Percentiles rank a stretch among this genome's conserved stretches.
phyloP scores from a whole-genome alignment of 768 basidiomycete genomes.

The Astraeus odoratus region DNA sequence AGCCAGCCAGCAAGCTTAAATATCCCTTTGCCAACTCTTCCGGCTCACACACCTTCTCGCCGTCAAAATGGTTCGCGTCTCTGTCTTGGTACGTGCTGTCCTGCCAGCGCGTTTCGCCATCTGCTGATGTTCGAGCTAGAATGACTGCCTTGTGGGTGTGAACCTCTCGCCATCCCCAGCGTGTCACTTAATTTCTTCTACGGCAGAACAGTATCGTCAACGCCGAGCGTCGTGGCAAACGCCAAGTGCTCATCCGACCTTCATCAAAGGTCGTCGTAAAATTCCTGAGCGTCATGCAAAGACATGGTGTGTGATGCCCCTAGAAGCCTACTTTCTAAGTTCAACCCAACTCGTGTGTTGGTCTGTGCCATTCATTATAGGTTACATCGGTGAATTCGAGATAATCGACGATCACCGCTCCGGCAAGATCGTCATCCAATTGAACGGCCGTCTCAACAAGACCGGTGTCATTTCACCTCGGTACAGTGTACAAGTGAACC shows the following conservation, averaged over 20 bases:
- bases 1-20: too few relatives aligned
- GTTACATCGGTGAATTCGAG: conserved; percentile 98
- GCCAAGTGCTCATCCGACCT: conserved; percentile 96
- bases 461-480: conserved; percentile 99
- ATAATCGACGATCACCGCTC: conserved; percentile 98
- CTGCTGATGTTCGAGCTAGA: conserved; percentile 17
- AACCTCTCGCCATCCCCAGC: not conserved
- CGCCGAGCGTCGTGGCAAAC: conserved; percentile 98
- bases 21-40: too few relatives aligned
- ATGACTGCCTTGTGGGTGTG: conserved; percentile 52
- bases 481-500: conserved; percentile 89
- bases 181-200: not conserved
- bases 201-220: conserved; percentile 93
- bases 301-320: conserved; percentile 86
- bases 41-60: conserved; percentile 5
- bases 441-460: conserved; percentile 98
- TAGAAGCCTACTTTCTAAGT: too few relatives aligned
- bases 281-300: conserved; percentile 97
- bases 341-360: too few relatives aligned
- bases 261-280: conserved; percentile 98
- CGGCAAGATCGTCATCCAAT: conserved; percentile 96
- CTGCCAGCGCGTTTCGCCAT: not conserved
- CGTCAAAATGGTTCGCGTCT: conserved; percentile 78
- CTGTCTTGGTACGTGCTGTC: conserved; percentile 53
- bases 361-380: too few relatives aligned